phyloP scores from a whole-genome alignment of 257 asterid genomes.

The Solanum ossicruentum region DNA sequence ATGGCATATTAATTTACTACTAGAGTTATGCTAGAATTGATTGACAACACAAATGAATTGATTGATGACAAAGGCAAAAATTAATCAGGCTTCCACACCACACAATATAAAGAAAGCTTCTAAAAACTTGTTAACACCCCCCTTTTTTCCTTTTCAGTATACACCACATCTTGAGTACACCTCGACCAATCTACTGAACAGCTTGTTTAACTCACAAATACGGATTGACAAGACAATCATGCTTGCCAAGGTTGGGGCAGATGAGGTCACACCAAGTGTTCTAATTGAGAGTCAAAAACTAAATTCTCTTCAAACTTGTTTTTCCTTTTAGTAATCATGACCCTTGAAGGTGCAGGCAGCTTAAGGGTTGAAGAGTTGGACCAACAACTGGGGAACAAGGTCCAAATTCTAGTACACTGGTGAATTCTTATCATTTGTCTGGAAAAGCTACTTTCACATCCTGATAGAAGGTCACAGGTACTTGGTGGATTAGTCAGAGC shows the following conservation, averaged over 20 bases:
- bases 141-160: not conserved
- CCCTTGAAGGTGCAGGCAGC: not conserved
- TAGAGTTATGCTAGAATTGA: not conserved
- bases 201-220: not conserved
- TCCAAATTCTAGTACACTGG: not conserved
- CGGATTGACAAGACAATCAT: not conserved
- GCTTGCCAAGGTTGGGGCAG: not conserved
- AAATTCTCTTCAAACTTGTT: not conserved
- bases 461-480: not conserved
- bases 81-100: not conserved
- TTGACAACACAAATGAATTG: not conserved
- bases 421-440: not conserved
- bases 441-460: not conserved
- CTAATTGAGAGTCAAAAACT: not conserved
- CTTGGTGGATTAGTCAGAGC: not conserved
- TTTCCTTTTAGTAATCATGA: not conserved
- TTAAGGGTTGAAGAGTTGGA: not conserved
- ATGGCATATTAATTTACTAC: not conserved
- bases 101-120: not conserved
- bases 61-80: not conserved
- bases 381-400: not conserved
- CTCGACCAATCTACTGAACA: not conserved
- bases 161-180: not conserved
- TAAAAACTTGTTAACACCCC: not conserved
- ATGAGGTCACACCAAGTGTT: not conserved